Conservation (phyloP, 106 monocot genomes). For the Xerophyta viscosa region DNA sequence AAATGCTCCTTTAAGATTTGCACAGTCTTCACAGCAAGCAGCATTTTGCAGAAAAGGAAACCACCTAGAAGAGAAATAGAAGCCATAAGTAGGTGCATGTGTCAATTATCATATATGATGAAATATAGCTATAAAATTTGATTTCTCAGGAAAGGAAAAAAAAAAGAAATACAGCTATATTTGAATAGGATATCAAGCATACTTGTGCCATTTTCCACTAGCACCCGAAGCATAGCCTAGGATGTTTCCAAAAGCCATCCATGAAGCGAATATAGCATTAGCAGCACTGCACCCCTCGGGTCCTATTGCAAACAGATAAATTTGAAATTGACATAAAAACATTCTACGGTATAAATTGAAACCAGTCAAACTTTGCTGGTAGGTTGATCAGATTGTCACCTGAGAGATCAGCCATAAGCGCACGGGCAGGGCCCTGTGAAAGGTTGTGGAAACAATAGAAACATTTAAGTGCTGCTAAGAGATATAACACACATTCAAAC, state of each 20-base stretch:
- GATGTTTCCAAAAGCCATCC: slow-evolving; percentile 63
- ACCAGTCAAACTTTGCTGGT: no score
- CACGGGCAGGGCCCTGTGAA: slow-evolving; percentile 55
- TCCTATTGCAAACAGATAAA: slow-evolving; percentile 21
- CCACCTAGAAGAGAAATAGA: slow-evolving; percentile 27
- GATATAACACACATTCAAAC: no score
- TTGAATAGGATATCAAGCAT: neutral
- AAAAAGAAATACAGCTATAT: no score
- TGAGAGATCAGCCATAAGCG: slow-evolving; percentile 51
- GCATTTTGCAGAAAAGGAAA: slow-evolving; percentile 49
- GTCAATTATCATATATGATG: no score
- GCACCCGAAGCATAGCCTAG: slow-evolving; percentile 53
- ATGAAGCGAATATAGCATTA: slow-evolving; percentile 48
- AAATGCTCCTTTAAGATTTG: slow-evolving; percentile 53
- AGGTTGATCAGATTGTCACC: slow-evolving; percentile 4
- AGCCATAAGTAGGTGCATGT: neutral
- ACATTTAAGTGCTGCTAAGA: no score
- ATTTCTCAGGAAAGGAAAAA: no score
- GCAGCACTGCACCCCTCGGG: slow-evolving; percentile 27
- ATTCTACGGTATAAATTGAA: no score
- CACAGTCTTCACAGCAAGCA: slow-evolving; percentile 54
- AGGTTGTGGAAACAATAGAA: neutral
- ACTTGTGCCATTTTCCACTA: slow-evolving; percentile 51
- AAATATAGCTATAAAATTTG: no score
- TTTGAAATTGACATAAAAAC: no score